A percentile compares a stretch with the other conserved stretches of the same genome.
Conservation (phyloP, 768 basidiomycete genomes). For the Tricholoma hemisulphureum region DNA sequence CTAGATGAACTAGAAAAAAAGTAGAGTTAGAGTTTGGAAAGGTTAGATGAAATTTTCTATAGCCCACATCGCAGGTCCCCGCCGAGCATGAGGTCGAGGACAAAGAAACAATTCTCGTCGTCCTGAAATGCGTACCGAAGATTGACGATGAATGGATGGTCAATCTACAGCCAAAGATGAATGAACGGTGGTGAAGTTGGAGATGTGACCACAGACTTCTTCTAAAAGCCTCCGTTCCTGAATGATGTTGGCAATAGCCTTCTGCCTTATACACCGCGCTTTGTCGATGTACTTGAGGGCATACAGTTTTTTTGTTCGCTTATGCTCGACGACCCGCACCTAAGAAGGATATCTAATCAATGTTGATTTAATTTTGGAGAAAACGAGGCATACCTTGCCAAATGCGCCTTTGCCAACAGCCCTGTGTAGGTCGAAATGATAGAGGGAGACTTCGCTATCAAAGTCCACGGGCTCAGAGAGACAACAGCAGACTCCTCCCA, state of each 20-base stretch:
- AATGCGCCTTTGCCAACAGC: constrained; percentile 97
- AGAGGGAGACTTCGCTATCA: constrained; percentile 82
- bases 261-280: constrained; percentile 84
- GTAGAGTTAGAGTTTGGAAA: constrained; percentile 2
- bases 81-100: constrained; percentile 94
- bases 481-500: constrained; percentile 55
- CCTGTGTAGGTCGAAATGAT: constrained; percentile 94
- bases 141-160: constrained; percentile 88
- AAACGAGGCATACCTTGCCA: constrained; percentile 72
- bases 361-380: background rate
- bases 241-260: constrained; percentile 88
- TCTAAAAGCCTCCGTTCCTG: constrained; percentile 92
- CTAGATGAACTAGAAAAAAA: constrained; percentile 76
- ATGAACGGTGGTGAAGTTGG: constrained; percentile 3
- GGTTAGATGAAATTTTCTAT: constrained; percentile 2
- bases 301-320: constrained; percentile 86
- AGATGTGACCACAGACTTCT: constrained; percentile 54
- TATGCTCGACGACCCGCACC: constrained; percentile 98
- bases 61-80: constrained; percentile 87
- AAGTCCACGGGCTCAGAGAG: constrained; percentile 82
- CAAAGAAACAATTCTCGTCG: constrained; percentile 97
- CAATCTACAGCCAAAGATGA: constrained; percentile 49
- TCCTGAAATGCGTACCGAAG: constrained; percentile 96
- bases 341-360: constrained; percentile 29
- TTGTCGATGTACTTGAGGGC: constrained; percentile 99